Base-by-base conservation (phyloP, 2,329 filamentous ascomycete genomes). In the Exophiala lecanii-corni region DNA sequence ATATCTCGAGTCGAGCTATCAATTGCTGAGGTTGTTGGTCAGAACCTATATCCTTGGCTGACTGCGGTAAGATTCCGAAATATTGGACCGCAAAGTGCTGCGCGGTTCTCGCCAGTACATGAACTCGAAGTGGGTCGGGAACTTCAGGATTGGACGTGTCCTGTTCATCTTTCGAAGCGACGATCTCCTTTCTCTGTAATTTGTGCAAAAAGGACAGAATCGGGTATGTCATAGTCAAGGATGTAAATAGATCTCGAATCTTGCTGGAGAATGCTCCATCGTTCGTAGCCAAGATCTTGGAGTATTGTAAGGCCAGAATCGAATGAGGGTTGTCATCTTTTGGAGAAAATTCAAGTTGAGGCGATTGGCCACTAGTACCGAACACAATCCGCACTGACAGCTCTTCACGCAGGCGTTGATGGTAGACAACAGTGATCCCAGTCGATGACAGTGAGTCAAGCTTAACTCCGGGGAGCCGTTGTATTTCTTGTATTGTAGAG, bases 221-320 rank as follows among this genome's bases (percentile, higher is more conserved):
- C 1, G 66, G 67, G 20, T 70, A 65, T 2, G 66, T 68, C 15
- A 66, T 36, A 1, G 67, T 59, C 63, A 71, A 41, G 0, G 45
- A 49, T 18, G 47, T 47, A 9, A 51, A 32, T 17, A 57, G 37
- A 33, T 55, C 41, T 16, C 43, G 32, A 13, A 55, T 35, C 26
- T 41, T 47, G 10, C 16, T 38, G 9, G 45, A 40, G n/a, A 53
- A 46, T 6, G 50, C 41, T n/a, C 19, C 28, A 17, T 39, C 42
- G 15, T 25, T 36, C 7, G 34, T 30, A 9, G 37, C 42, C 12
- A 55, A 42, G 4, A 44, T 26, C 26, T 47, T 43, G 2, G 43
- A 17, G 37, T 51, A 50, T 5, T 47, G 43, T 19, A 36, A 23
- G 7, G 21, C 32, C 4, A 54, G 34, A 9, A 49, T 36, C 21